These are phyloP conservation scores for Pestalotiopsis sp. DNA, from an alignment of 2,329 filamentous ascomycete genomes.

Conservation along the genomic window DNA sequence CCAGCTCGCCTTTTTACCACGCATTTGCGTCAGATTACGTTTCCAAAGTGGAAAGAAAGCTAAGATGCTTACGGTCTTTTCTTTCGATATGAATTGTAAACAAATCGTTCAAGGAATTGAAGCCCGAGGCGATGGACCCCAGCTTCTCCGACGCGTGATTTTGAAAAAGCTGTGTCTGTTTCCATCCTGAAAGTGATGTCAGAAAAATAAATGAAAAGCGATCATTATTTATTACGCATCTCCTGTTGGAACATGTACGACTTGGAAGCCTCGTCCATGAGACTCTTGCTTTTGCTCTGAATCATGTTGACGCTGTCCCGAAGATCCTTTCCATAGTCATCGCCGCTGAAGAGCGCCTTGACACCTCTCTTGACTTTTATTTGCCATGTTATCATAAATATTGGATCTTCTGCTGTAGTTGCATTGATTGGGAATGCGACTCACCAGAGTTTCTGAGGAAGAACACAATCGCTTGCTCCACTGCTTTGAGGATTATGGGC, in stretches of 20 bases:
- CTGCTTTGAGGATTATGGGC: slow-evolving; percentile 5
- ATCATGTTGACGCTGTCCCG: slow-evolving; percentile 8
- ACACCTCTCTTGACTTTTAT: not conserved
- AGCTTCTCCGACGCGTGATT: not conserved
- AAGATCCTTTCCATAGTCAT: slow-evolving; percentile 12
- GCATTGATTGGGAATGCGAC: not conserved
- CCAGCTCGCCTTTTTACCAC: no score
- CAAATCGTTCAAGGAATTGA: not conserved
- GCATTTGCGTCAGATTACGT: no score
- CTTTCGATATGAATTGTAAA: not conserved
- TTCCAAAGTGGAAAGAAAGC: no score
- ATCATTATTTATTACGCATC: not conserved
- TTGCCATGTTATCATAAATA: not conserved
- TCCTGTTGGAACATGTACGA: slow-evolving; percentile 13
- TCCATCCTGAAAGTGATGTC: not conserved
- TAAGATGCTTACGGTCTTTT: not conserved
- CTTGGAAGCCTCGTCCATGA: slow-evolving; percentile 11
- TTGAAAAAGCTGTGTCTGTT: not conserved
- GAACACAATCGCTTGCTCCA: slow-evolving; percentile 11
- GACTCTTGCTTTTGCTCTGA: slow-evolving; percentile 10
- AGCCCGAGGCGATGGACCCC: not conserved
- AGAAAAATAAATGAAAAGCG: not conserved
- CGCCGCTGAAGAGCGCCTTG: not conserved
- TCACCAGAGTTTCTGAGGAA: slow-evolving; percentile 13
- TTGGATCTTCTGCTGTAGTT: not conserved